These are phyloP conservation scores for Pichia ethanolica DNA, from an alignment of 805 yeast genomes.

Conservation along the genomic window DNA sequence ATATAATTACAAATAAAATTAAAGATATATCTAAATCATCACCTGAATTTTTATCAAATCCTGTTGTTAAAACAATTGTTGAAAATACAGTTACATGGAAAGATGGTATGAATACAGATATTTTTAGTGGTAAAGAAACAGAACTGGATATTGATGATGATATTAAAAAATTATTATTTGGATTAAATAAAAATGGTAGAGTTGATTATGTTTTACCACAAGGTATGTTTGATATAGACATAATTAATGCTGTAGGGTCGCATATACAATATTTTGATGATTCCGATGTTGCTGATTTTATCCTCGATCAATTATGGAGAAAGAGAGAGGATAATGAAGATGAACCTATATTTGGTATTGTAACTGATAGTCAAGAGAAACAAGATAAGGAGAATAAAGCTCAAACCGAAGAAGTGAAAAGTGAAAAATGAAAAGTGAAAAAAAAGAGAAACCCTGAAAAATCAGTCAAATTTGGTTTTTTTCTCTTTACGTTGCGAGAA, in stretches of 20 bases:
- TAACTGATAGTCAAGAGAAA: no score
- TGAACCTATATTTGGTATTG: no score
- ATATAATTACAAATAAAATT: constrained; percentile 32
- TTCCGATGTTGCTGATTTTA: constrained; percentile 71
- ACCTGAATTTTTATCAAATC: constrained; percentile 22
- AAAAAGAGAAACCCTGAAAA: neutral
- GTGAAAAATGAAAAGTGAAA: neutral
- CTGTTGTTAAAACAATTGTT: constrained; percentile 12
- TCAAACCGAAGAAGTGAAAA: neutral
- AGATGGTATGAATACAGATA: neutral
- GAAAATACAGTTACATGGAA: constrained; percentile 5
- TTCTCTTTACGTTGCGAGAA: no score
- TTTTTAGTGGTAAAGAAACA: constrained; percentile 8
- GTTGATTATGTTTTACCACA: constrained; percentile 76
- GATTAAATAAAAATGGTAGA: constrained; percentile 65
- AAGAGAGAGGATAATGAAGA: neutral
- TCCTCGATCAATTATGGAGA: constrained; percentile 48
- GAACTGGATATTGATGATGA: constrained; percentile 20
- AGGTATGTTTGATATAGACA: constrained; percentile 70
- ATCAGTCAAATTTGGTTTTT: no score
- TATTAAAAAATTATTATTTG: constrained; percentile 31
- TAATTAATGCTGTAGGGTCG: constrained; percentile 75
- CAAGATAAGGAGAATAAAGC: neutral
- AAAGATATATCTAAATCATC: constrained; percentile 11
- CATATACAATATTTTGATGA: constrained; percentile 88